Conservation (phyloP, 2,329 filamentous ascomycete species). For the Paramyrothecium roridum region DNA sequence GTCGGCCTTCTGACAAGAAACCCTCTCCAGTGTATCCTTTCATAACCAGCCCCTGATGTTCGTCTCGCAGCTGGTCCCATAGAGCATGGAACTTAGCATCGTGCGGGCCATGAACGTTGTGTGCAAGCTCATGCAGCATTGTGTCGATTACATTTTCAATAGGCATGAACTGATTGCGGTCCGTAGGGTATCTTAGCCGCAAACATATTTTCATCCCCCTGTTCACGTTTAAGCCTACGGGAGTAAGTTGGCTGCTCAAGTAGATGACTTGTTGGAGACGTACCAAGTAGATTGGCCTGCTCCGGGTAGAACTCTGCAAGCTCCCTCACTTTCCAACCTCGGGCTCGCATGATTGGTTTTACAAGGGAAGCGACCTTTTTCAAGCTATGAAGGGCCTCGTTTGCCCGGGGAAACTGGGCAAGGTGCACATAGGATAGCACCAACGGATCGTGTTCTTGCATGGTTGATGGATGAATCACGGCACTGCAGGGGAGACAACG, state of each 20-base stretch:
- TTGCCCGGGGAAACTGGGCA: constrained; percentile 39
- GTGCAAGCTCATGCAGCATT: constrained; percentile 90
- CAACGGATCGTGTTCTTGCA: constrained; percentile 34
- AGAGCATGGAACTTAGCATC: constrained; percentile 78
- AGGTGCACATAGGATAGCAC: constrained; percentile 49
- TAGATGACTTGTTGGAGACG: constrained; percentile 6
- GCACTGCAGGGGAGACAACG: neutral
- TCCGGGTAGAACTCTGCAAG: constrained; percentile 84
- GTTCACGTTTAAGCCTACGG: constrained; percentile 71
- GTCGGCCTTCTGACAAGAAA: constrained; percentile 73
- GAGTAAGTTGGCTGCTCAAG: neutral
- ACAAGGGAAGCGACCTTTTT: constrained; percentile 83
- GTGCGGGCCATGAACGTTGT: constrained; percentile 82
- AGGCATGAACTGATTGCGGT: constrained; percentile 73
- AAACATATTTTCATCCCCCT: constrained; percentile 76
- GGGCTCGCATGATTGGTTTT: constrained; percentile 90
- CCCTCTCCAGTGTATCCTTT: constrained; percentile 92
- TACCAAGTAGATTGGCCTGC: constrained; percentile 69
- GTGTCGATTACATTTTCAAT: constrained; percentile 82
- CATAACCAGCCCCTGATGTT: constrained; percentile 70
- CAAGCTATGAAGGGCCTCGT: constrained; percentile 57
- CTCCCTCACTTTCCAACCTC: constrained; percentile 74
- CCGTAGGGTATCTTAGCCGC: constrained; percentile 72
- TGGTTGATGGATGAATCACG: constrained; percentile 3
- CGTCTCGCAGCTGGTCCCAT: constrained; percentile 86